Evolutionary conservation across 805 yeast species (phyloP).

Genomic region (Brettanomyces sp.): DNA sequence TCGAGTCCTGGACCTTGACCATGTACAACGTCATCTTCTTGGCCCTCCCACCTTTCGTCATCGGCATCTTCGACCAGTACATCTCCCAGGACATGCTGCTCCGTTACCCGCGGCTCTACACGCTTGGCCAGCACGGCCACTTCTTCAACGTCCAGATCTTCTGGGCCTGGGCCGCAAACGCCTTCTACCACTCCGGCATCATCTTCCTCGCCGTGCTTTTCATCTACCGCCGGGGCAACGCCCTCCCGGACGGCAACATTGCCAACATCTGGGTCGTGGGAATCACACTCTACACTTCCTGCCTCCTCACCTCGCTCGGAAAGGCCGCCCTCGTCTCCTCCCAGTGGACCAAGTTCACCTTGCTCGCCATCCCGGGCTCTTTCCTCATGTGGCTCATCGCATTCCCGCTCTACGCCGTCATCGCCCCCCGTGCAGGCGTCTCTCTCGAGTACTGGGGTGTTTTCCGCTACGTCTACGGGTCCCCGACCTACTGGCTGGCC

Average conservation of each 20-base stretch:
- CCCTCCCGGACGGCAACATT: constrained; percentile 54
- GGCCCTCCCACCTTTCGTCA: constrained; percentile 88
- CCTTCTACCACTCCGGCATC: constrained; percentile 86
- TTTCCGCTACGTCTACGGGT: constrained; percentile 63
- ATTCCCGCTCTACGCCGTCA: constrained; percentile 76
- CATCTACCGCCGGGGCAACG: constrained; percentile 61
- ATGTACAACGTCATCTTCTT: constrained; percentile 92
- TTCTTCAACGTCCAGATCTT: constrained; percentile 87
- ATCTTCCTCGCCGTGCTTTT: constrained; percentile 65
- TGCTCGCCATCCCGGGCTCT: constrained; percentile 93
- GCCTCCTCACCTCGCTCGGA: constrained; percentile 82
- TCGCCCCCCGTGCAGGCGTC: constrained; percentile 77
- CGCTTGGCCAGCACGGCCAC: constrained; percentile 78
- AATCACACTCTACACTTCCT: constrained; percentile 76
- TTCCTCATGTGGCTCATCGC: constrained; percentile 72
- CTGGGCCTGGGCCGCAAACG: constrained; percentile 97
- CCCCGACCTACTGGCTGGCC: constrained; percentile 77
- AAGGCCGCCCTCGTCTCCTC: constrained; percentile 90
- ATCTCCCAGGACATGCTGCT: constrained; percentile 83
- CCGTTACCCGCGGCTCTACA: constrained; percentile 87
- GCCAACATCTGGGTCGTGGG: constrained; percentile 97
- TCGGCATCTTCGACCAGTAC: constrained; percentile 96
- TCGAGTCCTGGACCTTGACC: constrained; percentile 97
- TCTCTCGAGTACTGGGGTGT: constrained; percentile 83
- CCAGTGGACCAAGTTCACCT: constrained; percentile 90